These are phyloP conservation scores for Salix koriyanagi DNA, from an alignment of 345 rosid species.

Conservation along the genomic window DNA sequence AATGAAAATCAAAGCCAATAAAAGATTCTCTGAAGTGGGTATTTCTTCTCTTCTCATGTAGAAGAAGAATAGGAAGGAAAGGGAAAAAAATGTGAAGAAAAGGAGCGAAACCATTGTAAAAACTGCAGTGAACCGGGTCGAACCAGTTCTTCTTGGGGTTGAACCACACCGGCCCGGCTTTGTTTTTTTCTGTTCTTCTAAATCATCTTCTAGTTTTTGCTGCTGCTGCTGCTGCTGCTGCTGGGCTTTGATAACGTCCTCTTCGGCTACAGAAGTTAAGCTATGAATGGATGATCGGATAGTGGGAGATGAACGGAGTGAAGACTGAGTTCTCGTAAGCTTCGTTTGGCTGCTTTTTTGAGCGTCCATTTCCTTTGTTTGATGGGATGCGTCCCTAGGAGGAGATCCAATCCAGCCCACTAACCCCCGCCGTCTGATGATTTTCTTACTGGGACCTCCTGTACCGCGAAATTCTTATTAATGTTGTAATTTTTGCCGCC, in stretches of 20 bases:
- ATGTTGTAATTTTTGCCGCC: conserved; percentile 24
- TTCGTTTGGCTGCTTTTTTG: conserved; percentile 52
- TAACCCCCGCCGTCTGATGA: conserved; percentile 15
- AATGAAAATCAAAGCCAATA: conserved; percentile 63
- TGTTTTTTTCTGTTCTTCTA: conserved; percentile 35
- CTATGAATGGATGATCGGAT: conserved; percentile 86
- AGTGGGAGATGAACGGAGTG: conserved; percentile 79
- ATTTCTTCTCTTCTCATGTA: conserved; percentile 54
- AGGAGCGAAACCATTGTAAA: conserved; percentile 51
- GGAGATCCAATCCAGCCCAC: background rate
- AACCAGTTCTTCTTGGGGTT: conserved; percentile 39
- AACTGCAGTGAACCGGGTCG: conserved; percentile 51
- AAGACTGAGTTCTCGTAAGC: conserved; percentile 77
- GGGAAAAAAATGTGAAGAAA: conserved; percentile 40
- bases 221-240: conserved; percentile 8
- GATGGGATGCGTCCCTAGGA: background rate
- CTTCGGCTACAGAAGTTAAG: conserved; percentile 58
- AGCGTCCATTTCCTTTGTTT: conserved; percentile 47
- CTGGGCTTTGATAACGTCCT: conserved; percentile 36
- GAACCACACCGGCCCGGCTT: conserved; percentile 36
- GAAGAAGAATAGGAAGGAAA: conserved; percentile 46
- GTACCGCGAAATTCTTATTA: conserved; percentile 51
- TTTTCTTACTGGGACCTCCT: conserved; percentile 27
- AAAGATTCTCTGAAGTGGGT: conserved; percentile 70
- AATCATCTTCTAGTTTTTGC: conserved; percentile 8